These are phyloP conservation scores for Globisporangium spiculum DNA, from an alignment of 352 stramenopile species.

Conservation along the genomic window DNA sequence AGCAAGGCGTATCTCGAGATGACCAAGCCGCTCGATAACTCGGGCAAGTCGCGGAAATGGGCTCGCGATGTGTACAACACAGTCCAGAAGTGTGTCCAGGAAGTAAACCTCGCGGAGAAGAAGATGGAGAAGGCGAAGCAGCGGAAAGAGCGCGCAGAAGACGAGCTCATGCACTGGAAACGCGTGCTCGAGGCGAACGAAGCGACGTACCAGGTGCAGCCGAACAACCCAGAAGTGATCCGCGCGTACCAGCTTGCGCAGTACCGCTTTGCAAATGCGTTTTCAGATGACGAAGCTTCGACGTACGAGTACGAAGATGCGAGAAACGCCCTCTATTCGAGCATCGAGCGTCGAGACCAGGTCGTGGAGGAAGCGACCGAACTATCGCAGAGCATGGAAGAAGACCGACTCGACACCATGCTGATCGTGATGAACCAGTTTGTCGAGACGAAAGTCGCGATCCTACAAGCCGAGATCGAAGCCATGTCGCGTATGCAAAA, in stretches of 20 bases:
- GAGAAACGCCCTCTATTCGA: slow-evolving; percentile 41
- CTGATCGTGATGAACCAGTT: slow-evolving; percentile 85
- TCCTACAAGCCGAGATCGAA: slow-evolving; percentile 80
- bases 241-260: slow-evolving; percentile 62
- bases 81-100: slow-evolving; percentile 74
- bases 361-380: slow-evolving; percentile 81
- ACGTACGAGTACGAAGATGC: slow-evolving; percentile 63
- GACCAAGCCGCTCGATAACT: slow-evolving; percentile 73
- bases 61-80: slow-evolving; percentile 73
- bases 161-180: slow-evolving; percentile 76
- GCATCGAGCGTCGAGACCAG: slow-evolving; percentile 74
- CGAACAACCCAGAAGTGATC: slow-evolving; percentile 72
- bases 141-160: slow-evolving; percentile 60
- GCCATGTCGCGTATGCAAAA: slow-evolving; percentile 61
- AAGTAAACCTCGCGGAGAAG: slow-evolving; percentile 63
- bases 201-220: slow-evolving; percentile 76
- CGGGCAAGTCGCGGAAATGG: slow-evolving; percentile 71
- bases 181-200: slow-evolving; percentile 76
- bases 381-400: slow-evolving; percentile 74
- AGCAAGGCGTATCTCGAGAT: slow-evolving; percentile 79
- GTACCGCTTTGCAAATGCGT: slow-evolving; percentile 59
- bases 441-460: slow-evolving; percentile 80
- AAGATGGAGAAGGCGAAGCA: slow-evolving; percentile 74
- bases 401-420: slow-evolving; percentile 82
- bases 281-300: slow-evolving; percentile 59